Base-by-base conservation (phyloP, 306 rosid species). In the Cajanus cajan region DNA sequence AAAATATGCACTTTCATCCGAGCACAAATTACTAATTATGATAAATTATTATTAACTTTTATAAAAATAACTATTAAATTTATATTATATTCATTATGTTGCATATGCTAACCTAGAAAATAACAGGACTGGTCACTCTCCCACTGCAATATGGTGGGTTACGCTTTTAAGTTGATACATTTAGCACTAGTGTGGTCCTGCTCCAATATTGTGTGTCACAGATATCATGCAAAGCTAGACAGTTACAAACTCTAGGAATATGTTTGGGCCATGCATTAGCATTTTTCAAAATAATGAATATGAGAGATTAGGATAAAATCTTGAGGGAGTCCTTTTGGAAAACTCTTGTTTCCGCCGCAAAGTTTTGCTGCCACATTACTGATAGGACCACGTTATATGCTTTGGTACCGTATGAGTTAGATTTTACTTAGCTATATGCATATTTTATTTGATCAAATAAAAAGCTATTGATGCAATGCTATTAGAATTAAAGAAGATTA, bases 141-240 rank as follows among this genome's bases (percentile, higher is more conserved):
- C 71, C 55, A 41, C 1, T 48, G 16, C 67, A 62, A 44, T 71
- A 12, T 43, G 67, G 74, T 70, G 73, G 79, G 78, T 68, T 66
- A 21, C 62, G 80, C 75, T 44, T 72, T 65, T 83, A 24, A 8
- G 70, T 55, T 55, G 66, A 59, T 68, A 45, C 82, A 80, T 80
- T 70, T 22, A 76, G 52, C 68, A 54, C 2, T 25, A 57, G 9
- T 36, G 80, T 80, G 85, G 80, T 66, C 84, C 76, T 74, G 14
- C 54, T 50, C 19, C 72, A 59, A 22, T 81, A 16, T 66, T 74
- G 21, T 40, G 44, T 52, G 62, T 31, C 36, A 62, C 55, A 48
- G 22, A 41, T 28, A n/a, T 63, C 57, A 25, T 69, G 68, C 73
- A 13, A 69, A 36, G 18, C 18, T 31, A 21, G 33, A 59, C 45